Base-by-base conservation (phyloP, 139 green algal species). In the Diplosphaera chodatii region DNA sequence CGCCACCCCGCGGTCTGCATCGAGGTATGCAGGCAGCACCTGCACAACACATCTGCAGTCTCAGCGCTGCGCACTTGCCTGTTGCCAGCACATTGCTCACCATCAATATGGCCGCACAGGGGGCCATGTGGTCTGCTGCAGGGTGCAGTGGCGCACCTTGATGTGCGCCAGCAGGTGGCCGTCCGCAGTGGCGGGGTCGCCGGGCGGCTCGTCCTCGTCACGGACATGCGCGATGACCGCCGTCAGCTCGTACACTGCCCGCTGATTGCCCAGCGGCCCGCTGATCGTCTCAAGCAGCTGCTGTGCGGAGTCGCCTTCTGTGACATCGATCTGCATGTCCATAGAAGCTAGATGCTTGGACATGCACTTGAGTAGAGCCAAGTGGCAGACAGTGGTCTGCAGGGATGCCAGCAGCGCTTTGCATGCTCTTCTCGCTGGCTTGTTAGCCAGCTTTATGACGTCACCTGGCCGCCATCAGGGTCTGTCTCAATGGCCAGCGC, bases 111-210 rank as follows among this genome's bases (percentile, higher is more conserved):
- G n/a, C n/a, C n/a, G n/a, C n/a, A n/a, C n/a, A n/a, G n/a, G n/a
- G n/a, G n/a, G n/a, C n/a, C n/a, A 30, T 28, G 29, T 30, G 5
- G 13, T n/a, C 41, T 55, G 32, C 65, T 59, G 3, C 1, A 22
- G 34, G 33, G 28, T 28, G 33, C 29, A 40, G 33, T 1, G 65
- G n/a, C n/a, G n/a, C 29, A 83, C 85, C 83, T 85, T 89, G 70
- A 96, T 76, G 72, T 92, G 87, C 0, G 91, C 77, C 5, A 96
- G 75, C 37, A 96, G 73, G 74, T 96, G 89, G 6, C 86, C 88
- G 40, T 92, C 86, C 23, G 84, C 79, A 30, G 59, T 28, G 0
- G 28, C 32, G 5, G 32, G 33, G 1, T 48, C 66, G 4, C 73
- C 67, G 30, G 48, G 77, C 21, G 68, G 67, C 40, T 85, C 82